phyloP scores from a whole-genome alignment of 2,329 filamentous ascomycete species.

The Lecanicillium sp. region DNA sequence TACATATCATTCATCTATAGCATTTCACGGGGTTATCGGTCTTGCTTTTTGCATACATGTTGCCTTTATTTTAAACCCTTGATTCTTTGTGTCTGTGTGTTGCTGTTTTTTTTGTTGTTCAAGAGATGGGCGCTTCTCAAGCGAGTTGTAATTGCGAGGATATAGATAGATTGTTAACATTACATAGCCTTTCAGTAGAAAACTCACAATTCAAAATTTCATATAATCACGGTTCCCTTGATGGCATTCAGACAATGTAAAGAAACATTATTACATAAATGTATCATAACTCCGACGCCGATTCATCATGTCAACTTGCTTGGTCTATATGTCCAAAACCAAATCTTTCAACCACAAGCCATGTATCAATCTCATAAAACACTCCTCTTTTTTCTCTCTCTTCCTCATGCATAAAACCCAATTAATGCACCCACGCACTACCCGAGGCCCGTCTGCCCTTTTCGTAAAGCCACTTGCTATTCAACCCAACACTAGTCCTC shows the following conservation, averaged over 20 bases:
- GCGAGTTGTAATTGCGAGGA: too few species aligned
- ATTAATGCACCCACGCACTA: conserved; percentile 29
- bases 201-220: too few species aligned
- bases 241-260: too few species aligned
- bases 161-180: too few species aligned
- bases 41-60: background rate
- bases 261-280: too few species aligned
- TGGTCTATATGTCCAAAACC: background rate
- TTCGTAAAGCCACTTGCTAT: conserved; percentile 94
- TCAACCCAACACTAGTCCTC: conserved; percentile 67
- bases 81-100: too few species aligned
- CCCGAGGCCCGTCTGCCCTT: conserved; percentile 55
- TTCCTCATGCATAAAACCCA: background rate
- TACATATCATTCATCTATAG: conserved; percentile 3
- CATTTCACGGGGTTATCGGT: conserved; percentile 7
- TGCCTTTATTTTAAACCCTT: conserved; percentile 1
- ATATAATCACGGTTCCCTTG: too few species aligned
- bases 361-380: background rate
- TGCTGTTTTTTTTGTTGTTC: too few species aligned
- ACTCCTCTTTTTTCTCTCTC: background rate
- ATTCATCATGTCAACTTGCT: too few species aligned
- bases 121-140: too few species aligned
- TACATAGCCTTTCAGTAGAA: too few species aligned
- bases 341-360: background rate
- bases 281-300: too few species aligned